phyloP scores from a whole-genome alignment of 106 monocot genomes.

The Dactylorhiza incarnata region DNA sequence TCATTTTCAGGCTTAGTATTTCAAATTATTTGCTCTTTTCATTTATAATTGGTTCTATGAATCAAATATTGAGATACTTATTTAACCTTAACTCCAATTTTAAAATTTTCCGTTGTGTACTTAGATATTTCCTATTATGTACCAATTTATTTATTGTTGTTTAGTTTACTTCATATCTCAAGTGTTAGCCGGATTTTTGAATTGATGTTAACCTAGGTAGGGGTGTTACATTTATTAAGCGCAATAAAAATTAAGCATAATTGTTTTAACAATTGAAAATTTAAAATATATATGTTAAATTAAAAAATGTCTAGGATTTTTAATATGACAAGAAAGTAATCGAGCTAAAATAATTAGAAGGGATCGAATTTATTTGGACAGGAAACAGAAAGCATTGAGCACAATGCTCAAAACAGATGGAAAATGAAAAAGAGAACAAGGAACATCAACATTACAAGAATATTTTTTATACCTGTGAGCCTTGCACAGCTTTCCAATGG shows the following conservation, averaged over 20 bases:
- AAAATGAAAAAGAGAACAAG: background rate
- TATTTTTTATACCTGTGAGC: slow-evolving; percentile 59
- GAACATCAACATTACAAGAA: background rate
- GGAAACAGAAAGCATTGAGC: background rate
- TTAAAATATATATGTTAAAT: background rate
- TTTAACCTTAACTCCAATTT: too few relatives aligned
- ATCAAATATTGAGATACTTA: too few relatives aligned
- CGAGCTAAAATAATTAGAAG: background rate
- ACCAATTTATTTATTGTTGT: too few relatives aligned
- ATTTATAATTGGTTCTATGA: too few relatives aligned
- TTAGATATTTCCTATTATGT: too few relatives aligned
- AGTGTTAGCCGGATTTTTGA: background rate
- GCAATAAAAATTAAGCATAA: background rate
- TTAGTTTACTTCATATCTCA: too few relatives aligned
- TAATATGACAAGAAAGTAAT: background rate
- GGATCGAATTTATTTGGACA: background rate
- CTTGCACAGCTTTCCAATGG: slow-evolving; percentile 52
- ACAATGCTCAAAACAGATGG: background rate
- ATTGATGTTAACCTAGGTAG: background rate
- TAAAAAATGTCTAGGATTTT: background rate
- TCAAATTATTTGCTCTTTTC: too few relatives aligned
- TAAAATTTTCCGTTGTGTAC: too few relatives aligned
- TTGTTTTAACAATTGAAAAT: background rate
- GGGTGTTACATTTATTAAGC: background rate
- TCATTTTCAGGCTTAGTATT: too few relatives aligned